Evolutionary conservation across 129 eudicot species (phyloP).

Genomic region (Helianthus tuberosus): DNA sequence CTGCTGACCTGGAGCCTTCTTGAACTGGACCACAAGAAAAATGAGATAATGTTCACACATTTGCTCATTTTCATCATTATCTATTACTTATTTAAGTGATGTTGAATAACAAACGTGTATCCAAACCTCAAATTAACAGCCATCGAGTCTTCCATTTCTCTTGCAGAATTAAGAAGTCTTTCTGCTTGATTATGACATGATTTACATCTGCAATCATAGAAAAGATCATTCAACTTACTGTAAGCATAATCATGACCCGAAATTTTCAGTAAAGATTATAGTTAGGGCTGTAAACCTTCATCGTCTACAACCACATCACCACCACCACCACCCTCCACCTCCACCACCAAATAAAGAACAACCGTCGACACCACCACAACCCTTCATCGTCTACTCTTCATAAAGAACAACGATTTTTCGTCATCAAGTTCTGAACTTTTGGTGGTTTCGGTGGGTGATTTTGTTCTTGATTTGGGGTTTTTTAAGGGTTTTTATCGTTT

Average conservation of each 20-base stretch:
- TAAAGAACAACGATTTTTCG: too few relatives aligned
- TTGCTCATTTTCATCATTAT: not conserved
- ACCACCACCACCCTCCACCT: too few relatives aligned
- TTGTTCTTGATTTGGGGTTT: too few relatives aligned
- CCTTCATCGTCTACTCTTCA: too few relatives aligned
- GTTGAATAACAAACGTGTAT: not conserved
- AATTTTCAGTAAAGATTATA: not conserved
- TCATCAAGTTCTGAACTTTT: too few relatives aligned
- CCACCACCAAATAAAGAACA: too few relatives aligned
- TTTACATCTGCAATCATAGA: conserved; percentile 69
- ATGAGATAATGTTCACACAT: too few relatives aligned
- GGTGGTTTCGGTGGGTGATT: too few relatives aligned
- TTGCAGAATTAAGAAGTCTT: conserved; percentile 98
- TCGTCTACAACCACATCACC: too few relatives aligned
- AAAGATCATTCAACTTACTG: conserved; percentile 2
- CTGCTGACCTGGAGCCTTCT: conserved; percentile 97
- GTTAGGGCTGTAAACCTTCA: not conserved
- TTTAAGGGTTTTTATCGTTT: too few relatives aligned
- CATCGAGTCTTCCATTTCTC: conserved; percentile 98
- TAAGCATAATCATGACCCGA: conserved; percentile 7
- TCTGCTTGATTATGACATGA: conserved; percentile 99
- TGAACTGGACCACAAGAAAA: conserved; percentile 54
- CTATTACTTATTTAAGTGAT: not conserved
- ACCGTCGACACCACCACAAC: too few relatives aligned
- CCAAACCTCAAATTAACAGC: conserved; percentile 92